These are phyloP conservation scores for Obba rivulosa DNA, from an alignment of 768 basidiomycete species.

Conservation along the genomic window DNA sequence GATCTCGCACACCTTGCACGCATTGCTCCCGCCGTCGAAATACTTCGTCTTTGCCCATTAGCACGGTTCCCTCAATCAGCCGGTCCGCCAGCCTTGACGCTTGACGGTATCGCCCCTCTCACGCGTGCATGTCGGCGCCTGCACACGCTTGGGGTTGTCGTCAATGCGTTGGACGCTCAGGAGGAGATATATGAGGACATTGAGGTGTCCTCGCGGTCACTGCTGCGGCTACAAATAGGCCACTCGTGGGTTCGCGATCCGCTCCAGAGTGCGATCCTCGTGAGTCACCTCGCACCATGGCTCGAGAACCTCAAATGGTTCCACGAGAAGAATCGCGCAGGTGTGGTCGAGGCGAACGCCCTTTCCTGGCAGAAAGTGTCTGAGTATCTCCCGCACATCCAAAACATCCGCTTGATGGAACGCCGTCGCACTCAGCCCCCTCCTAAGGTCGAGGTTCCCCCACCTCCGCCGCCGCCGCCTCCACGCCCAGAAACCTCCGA, in stretches of 20 bases:
- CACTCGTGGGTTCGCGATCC: slow-evolving; percentile 70
- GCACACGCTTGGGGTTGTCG: slow-evolving; percentile 60
- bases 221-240: slow-evolving; percentile 68
- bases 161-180: slow-evolving; percentile 49
- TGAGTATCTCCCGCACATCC: slow-evolving; percentile 69
- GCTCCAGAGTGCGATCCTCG: slow-evolving; percentile 62
- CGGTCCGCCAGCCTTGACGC: slow-evolving; percentile 50
- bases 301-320: slow-evolving; percentile 72
- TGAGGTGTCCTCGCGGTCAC: slow-evolving; percentile 54
- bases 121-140: slow-evolving; percentile 53
- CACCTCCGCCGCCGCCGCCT: slow-evolving; percentile 1
- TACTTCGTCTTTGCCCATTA: slow-evolving; percentile 60
- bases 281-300: slow-evolving; percentile 73
- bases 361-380: slow-evolving; percentile 63
- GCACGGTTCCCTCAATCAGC: slow-evolving; percentile 55
- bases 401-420: slow-evolving; percentile 59
- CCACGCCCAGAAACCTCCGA: slow-evolving; percentile 22
- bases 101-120: slow-evolving; percentile 59
- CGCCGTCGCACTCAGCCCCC: slow-evolving; percentile 34
- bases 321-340: slow-evolving; percentile 70
- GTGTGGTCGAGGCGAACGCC: slow-evolving; percentile 62
- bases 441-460: slow-evolving; percentile 21
- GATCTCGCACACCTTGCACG: slow-evolving; percentile 56
- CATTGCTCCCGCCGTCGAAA: slow-evolving; percentile 64
- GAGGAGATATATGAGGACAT: slow-evolving; percentile 41